phyloP scores from a whole-genome alignment of 2,329 filamentous ascomycete species.

The Ascochyta lentis region DNA sequence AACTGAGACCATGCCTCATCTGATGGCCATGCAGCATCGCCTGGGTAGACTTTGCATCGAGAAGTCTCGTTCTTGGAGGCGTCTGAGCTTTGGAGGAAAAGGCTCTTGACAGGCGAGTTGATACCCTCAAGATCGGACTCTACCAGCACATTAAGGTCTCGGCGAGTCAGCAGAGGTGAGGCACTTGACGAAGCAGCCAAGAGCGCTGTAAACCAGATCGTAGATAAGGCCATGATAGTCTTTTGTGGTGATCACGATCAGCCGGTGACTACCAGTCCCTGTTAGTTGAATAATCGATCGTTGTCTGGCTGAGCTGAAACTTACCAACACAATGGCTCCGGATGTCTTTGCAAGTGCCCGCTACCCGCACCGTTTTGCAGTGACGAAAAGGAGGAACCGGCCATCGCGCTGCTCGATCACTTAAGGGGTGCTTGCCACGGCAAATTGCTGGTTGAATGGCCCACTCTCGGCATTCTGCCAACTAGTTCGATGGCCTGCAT shows the following conservation, averaged over 20 bases:
- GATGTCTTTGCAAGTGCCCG: slow-evolving; percentile 12
- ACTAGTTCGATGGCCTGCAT: slow-evolving; percentile 5
- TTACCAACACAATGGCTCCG: slow-evolving; percentile 8
- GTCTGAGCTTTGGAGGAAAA: slow-evolving; percentile 29
- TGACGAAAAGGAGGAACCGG: slow-evolving; percentile 4
- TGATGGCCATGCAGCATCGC: slow-evolving; percentile 57
- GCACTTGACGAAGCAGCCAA: slow-evolving; percentile 32
- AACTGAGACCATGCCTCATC: slow-evolving; percentile 54
- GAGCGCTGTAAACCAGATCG: slow-evolving; percentile 32
- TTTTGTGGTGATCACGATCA: slow-evolving; percentile 5
- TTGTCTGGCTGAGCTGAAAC: background rate
- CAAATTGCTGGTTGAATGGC: slow-evolving; percentile 13
- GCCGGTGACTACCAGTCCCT: background rate
- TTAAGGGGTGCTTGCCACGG: slow-evolving; percentile 12
- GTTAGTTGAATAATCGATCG: slow-evolving; percentile 6
- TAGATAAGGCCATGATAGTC: slow-evolving; percentile 22
- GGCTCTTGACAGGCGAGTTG: slow-evolving; percentile 23
- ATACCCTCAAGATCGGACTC: slow-evolving; percentile 32
- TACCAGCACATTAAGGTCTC: slow-evolving; percentile 16
- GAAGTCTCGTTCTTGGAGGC: slow-evolving; percentile 25
- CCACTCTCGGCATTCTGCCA: slow-evolving; percentile 9
- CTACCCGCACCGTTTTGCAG: slow-evolving; percentile 12
- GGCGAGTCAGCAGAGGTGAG: slow-evolving; percentile 24
- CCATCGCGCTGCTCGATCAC: slow-evolving; percentile 10
- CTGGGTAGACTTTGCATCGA: slow-evolving; percentile 59